Evolutionary conservation across 1,284 basidiomycete genomes (phyloP).

Genomic region (Heterobasidion parviporum): DNA sequence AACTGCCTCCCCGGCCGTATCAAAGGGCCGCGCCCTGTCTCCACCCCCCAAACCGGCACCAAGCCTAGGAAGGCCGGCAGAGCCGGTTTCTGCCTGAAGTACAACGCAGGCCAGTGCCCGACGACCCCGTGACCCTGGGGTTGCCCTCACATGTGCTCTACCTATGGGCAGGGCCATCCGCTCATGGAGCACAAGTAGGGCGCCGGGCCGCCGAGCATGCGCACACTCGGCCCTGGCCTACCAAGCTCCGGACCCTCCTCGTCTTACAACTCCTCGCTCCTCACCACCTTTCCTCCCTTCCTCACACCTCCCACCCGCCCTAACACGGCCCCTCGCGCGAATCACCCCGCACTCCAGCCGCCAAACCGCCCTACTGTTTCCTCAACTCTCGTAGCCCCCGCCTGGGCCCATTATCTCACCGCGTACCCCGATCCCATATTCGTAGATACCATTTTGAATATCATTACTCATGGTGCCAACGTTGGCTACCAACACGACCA

Average conservation of each 20-base stretch:
- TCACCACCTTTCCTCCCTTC: slow-evolving; percentile 2
- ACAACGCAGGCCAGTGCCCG: no score
- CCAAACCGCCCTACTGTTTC: background rate
- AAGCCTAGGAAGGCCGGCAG: no score
- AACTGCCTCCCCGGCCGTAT: background rate
- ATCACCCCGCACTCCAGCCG: background rate
- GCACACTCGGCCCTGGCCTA: background rate
- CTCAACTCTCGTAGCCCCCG: background rate
- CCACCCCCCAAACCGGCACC: no score
- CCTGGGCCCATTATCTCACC: background rate
- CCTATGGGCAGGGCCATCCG: background rate
- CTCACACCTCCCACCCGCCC: slow-evolving; percentile 3
- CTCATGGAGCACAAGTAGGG: background rate
- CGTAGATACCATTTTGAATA: background rate
- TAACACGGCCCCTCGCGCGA: slow-evolving; percentile 7
- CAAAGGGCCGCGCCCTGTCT: background rate
- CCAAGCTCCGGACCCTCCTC: background rate
- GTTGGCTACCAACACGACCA: background rate
- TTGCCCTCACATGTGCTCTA: background rate
- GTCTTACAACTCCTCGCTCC: background rate
- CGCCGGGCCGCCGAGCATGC: no score
- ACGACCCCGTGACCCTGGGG: background rate
- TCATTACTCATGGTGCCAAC: background rate
- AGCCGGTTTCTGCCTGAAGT: no score
- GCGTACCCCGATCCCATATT: background rate